These are phyloP conservation scores for Crithidia bombi DNA, from an alignment of 208 protist genomes.

Conservation along the genomic window DNA sequence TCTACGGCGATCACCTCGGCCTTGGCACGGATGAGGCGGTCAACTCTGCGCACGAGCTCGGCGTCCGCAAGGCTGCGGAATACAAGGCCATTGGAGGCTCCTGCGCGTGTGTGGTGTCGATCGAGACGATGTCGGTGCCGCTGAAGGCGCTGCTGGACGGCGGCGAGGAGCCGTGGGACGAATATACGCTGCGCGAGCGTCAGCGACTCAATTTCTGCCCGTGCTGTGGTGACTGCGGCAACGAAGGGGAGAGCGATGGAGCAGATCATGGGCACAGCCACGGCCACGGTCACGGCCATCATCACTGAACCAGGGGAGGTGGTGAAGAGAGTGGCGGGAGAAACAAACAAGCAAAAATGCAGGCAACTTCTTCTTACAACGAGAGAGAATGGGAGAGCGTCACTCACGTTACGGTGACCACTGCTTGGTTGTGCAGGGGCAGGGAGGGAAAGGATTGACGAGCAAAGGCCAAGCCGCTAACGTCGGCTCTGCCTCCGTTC, in stretches of 20 bases:
- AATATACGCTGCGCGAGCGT: slow-evolving; percentile 64
- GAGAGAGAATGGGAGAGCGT: too few relatives aligned
- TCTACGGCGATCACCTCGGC: slow-evolving; percentile 48
- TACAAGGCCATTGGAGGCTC: slow-evolving; percentile 22
- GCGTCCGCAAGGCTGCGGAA: not conserved
- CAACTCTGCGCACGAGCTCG: not conserved
- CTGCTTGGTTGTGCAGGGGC: too few relatives aligned
- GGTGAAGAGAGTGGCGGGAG: slow-evolving; percentile 2
- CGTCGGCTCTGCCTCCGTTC: too few relatives aligned
- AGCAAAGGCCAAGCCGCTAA: too few relatives aligned
- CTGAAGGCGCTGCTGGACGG: slow-evolving; percentile 62
- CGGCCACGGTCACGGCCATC: slow-evolving; percentile 26
- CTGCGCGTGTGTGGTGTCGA: slow-evolving; percentile 1
- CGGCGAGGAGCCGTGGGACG: slow-evolving; percentile 74
- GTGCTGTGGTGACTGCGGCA: slow-evolving; percentile 63
- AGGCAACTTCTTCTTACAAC: too few relatives aligned
- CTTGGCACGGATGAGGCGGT: not conserved
- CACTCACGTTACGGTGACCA: too few relatives aligned
- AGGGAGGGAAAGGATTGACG: too few relatives aligned
- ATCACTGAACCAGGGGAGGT: not conserved
- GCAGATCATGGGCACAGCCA: slow-evolving; percentile 27
- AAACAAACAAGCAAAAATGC: slow-evolving; percentile 13
- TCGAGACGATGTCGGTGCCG: slow-evolving; percentile 47
- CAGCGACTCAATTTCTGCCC: slow-evolving; percentile 81
- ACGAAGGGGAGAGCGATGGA: slow-evolving; percentile 3